Percentiles rank a stretch among this genome's conserved stretches.
phyloP scores from a whole-genome alignment of 2,329 filamentous ascomycete genomes.

The Xylaria polymorpha region DNA sequence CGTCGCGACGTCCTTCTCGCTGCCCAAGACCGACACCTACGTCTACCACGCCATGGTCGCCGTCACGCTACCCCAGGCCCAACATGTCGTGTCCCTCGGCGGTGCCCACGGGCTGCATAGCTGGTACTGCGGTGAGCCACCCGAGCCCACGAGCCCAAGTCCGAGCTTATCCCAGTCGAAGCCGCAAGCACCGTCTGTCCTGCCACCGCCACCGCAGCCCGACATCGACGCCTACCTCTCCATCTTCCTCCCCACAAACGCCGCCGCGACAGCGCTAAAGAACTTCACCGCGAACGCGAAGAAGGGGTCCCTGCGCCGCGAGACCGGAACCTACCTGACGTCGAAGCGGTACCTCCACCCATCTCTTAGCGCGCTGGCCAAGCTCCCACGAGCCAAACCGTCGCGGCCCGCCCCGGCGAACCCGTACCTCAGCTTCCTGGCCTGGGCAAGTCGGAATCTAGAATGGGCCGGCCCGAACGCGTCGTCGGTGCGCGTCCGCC shows the following conservation, averaged over 20 bases:
- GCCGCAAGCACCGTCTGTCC: constrained; percentile 42
- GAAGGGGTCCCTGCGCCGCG: constrained; percentile 69
- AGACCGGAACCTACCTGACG: constrained; percentile 67
- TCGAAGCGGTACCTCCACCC: constrained; percentile 64
- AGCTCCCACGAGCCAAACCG: constrained; percentile 47
- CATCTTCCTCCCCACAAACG: constrained; percentile 71
- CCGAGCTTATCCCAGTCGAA: constrained; percentile 10
- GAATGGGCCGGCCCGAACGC: constrained; percentile 73
- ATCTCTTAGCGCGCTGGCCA: constrained; percentile 56
- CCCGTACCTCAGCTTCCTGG: constrained; percentile 75
- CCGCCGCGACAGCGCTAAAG: constrained; percentile 70
- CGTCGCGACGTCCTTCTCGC: constrained; percentile 57
- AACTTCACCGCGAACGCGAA: constrained; percentile 64
- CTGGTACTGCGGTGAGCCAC: constrained; percentile 58
- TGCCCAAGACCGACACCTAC: constrained; percentile 59
- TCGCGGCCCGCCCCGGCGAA: constrained; percentile 57
- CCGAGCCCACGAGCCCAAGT: neutral
- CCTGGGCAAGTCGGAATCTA: constrained; percentile 71
- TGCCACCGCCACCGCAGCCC: constrained; percentile 61
- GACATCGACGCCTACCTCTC: constrained; percentile 75
- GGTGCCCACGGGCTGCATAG: constrained; percentile 59
- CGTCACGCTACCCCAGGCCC: constrained; percentile 61
- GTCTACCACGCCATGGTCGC: constrained; percentile 64
- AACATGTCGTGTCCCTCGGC: constrained; percentile 59
- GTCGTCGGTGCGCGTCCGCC: constrained; percentile 61